Conservation (phyloP, 2,329 filamentous ascomycete genomes). For the Nemania abortiva region DNA sequence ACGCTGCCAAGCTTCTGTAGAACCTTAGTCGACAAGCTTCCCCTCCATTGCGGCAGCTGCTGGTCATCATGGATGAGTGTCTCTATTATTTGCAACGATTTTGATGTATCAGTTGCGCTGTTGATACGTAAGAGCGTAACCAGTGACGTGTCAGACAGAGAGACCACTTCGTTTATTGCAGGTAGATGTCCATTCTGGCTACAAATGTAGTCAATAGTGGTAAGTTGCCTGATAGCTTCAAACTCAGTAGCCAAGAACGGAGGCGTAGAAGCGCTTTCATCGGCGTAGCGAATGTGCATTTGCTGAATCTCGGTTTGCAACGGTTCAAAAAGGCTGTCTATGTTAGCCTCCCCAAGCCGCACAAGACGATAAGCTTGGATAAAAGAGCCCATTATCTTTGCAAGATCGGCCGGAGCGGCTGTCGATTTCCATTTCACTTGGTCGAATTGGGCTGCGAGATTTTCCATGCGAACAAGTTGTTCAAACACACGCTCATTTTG, state of each 20-base stretch:
- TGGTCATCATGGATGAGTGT: constrained; percentile 55
- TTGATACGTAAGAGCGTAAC: constrained; percentile 59
- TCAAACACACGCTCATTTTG: constrained; percentile 59
- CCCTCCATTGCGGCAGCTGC: constrained; percentile 53
- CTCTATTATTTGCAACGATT: constrained; percentile 61
- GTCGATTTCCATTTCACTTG: constrained; percentile 69
- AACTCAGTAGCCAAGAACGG: constrained; percentile 69
- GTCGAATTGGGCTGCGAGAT: constrained; percentile 71
- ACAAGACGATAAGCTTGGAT: constrained; percentile 68
- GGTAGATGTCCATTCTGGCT: constrained; percentile 43
- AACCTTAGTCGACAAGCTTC: constrained; percentile 63
- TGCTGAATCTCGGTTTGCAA: constrained; percentile 64
- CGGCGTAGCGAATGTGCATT: constrained; percentile 61
- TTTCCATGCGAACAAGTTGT: constrained; percentile 64
- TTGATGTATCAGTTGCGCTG: constrained; percentile 54
- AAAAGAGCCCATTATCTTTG: constrained; percentile 66
- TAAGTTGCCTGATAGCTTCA: constrained; percentile 67
- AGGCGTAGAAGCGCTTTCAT: constrained; percentile 52
- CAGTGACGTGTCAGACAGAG: constrained; percentile 62
- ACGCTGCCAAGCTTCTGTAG: constrained; percentile 67
- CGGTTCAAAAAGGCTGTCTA: constrained; percentile 62
- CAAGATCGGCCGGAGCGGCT: constrained; percentile 64
- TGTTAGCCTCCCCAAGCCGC: constrained; percentile 58
- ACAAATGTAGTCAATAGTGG: constrained; percentile 56
- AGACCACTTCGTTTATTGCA: constrained; percentile 55